Evolutionary conservation across 1,284 basidiomycete genomes (phyloP).

Genomic region (Naganishia albida): DNA sequence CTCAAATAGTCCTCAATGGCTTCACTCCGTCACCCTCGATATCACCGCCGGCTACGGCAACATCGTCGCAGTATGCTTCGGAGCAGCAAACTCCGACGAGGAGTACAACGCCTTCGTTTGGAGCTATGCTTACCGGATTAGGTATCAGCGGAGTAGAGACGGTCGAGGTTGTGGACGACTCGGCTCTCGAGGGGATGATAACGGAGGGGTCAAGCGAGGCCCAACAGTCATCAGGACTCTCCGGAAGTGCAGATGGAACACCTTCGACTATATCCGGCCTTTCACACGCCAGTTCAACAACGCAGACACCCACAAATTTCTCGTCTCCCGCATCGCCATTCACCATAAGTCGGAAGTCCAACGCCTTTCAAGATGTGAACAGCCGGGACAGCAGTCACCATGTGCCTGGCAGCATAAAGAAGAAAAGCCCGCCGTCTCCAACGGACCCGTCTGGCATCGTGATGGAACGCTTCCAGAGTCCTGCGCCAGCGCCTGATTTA

Average conservation of each 20-base stretch:
- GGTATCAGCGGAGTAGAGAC: constrained; percentile 18
- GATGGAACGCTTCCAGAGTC: constrained; percentile 15
- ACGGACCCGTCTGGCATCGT: constrained; percentile 20
- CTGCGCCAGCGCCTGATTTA: neutral
- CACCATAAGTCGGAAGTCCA: constrained; percentile 16
- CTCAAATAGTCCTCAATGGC: neutral
- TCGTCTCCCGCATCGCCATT: constrained; percentile 20
- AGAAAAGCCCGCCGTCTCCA: constrained; percentile 22
- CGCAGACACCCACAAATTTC: constrained; percentile 8
- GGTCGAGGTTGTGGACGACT: constrained; percentile 1
- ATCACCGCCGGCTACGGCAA: constrained; percentile 6
- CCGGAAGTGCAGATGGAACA: neutral
- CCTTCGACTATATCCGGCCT: constrained; percentile 1
- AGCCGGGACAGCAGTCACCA: constrained; percentile 18
- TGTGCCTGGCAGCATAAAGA: constrained; percentile 9
- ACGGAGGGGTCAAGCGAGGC: neutral
- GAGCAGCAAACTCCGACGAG: constrained; percentile 6
- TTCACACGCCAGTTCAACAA: constrained; percentile 1
- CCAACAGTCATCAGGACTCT: neutral
- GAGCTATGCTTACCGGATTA: constrained; percentile 11
- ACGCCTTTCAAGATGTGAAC: constrained; percentile 2
- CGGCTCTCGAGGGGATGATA: neutral
- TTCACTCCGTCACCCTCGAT: constrained; percentile 22
- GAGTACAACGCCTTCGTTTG: neutral
- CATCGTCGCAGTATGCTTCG: neutral